Percentiles rank a stretch among this genome's conserved stretches.
Evolutionary conservation across 345 rosid species (phyloP).

Genomic region (Acer yangbiense): DNA sequence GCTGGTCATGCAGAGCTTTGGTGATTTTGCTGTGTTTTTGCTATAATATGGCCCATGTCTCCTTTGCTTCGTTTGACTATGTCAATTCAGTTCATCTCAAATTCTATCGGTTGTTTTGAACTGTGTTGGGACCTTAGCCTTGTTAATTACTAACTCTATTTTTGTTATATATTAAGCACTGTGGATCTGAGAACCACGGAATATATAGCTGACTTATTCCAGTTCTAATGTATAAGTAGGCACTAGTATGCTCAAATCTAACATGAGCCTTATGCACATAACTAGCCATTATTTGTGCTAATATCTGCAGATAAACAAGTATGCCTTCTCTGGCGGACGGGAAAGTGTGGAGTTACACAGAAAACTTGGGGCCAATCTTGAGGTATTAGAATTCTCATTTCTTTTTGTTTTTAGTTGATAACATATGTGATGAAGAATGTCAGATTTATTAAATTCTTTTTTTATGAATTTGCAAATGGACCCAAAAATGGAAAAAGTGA

Average conservation of each 20-base stretch:
- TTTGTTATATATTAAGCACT: not conserved
- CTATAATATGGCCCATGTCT: not conserved
- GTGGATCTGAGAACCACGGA: not conserved
- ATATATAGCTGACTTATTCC: not conserved
- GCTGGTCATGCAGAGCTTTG: not conserved
- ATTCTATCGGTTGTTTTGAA: not conserved
- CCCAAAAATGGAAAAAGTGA: not conserved
- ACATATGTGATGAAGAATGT: slow-evolving; percentile 5
- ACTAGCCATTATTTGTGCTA: slow-evolving; percentile 5
- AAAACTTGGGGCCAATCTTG: slow-evolving; percentile 81
- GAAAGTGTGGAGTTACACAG: slow-evolving; percentile 71
- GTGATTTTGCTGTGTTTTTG: not conserved
- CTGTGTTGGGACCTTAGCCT: not conserved
- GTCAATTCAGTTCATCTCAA: not conserved
- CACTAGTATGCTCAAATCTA: not conserved
- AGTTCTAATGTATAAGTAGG: not conserved
- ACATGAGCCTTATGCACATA: not conserved
- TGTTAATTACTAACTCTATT: not conserved
- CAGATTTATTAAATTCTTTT: not conserved
- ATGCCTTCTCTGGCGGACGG: slow-evolving; percentile 89
- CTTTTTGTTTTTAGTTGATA: not conserved
- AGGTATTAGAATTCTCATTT: slow-evolving; percentile 47
- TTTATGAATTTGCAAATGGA: not conserved
- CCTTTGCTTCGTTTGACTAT: not conserved
- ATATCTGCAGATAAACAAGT: slow-evolving; percentile 61